Percentiles rank a stretch among this genome's conserved stretches.
Evolutionary conservation across 805 yeast species (phyloP).

Genomic region (Grigorovia transvaalensis): DNA sequence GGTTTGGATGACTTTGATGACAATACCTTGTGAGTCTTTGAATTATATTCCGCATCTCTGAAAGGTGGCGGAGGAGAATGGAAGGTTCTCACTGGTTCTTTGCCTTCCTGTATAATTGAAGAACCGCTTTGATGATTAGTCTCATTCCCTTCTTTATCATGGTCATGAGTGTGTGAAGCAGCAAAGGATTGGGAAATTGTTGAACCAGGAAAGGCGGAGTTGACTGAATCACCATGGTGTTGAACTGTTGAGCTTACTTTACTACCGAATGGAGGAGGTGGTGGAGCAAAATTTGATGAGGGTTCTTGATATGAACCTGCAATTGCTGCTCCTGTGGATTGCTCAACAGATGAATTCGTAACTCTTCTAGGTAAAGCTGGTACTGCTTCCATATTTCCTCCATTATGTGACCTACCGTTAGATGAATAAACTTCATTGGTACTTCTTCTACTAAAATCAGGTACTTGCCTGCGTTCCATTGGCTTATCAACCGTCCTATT

Average conservation of each 20-base stretch:
- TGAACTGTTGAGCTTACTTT: background rate
- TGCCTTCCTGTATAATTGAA: no score
- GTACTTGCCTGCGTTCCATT: background rate
- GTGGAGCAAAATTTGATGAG: conserved; percentile 30
- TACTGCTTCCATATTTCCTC: conserved; percentile 19
- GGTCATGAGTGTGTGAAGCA: no score
- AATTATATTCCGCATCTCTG: background rate
- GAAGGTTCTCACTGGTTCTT: no score
- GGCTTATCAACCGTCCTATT: background rate
- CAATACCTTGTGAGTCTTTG: background rate
- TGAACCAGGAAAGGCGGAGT: no score
- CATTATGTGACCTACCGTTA: background rate
- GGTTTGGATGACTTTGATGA: background rate
- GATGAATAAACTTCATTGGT: background rate
- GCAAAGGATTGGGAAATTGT: no score
- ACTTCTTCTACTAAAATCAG: background rate
- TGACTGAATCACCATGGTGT: no score
- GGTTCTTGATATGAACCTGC: conserved; percentile 22
- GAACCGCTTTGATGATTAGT: no score
- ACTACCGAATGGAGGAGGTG: conserved; percentile 22
- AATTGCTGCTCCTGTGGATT: conserved; percentile 8
- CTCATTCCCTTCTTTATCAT: no score
- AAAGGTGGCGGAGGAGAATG: background rate
- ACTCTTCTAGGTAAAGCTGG: background rate
- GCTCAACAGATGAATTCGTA: background rate